Base-by-base conservation (phyloP, 2,329 filamentous ascomycete genomes). In the Clonostachys rosea region DNA sequence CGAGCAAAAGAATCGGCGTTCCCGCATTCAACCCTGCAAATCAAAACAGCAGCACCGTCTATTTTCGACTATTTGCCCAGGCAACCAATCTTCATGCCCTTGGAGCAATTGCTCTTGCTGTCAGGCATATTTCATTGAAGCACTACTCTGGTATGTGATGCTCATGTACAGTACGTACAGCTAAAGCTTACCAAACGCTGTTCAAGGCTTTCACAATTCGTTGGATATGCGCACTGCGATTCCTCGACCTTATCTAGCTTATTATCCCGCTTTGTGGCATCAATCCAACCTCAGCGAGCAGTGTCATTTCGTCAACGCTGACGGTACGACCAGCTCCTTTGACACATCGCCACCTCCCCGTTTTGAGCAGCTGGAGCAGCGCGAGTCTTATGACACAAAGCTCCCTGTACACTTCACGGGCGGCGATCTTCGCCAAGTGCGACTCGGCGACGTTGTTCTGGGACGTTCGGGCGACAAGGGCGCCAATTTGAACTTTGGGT, bases 21-120 rank as follows among this genome's bases (percentile, higher is more conserved):
- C 45, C 51, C 7, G 48, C 37, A 46, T 49, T 48, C 8, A 68
- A 74, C 37, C 70, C 72, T 3, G 44, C 50, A 2, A 62, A 55
- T 6, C 71, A 75, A 51, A 54, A 65, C 6, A 53, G 60, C 4
- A 67, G 69, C 40, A 75, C 71, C 3, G 71, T 68, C 2, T 72
- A 71, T 49, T 56, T 73, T 42, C 67, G 73, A 12, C 59, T 74
- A 14, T 71, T 74, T 44, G 61, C 65, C 4, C 66, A 73, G 52
- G 63, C 70, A 8, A 30, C 24, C 9, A 30, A 30, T 30, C 24
- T 30, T 10, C 24, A 10, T 3, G 24, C 24, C 24, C 24, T 30
- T 10, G 8, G 24, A 30, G 24, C 24, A 30, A 30, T 30, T 30
- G 56, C 50, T 10, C 54, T 59, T 5, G 47, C 54, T 5, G 56